These are phyloP conservation scores for Phoma sp. DNA, from an alignment of 2,329 filamentous ascomycete genomes.

Conservation along the genomic window DNA sequence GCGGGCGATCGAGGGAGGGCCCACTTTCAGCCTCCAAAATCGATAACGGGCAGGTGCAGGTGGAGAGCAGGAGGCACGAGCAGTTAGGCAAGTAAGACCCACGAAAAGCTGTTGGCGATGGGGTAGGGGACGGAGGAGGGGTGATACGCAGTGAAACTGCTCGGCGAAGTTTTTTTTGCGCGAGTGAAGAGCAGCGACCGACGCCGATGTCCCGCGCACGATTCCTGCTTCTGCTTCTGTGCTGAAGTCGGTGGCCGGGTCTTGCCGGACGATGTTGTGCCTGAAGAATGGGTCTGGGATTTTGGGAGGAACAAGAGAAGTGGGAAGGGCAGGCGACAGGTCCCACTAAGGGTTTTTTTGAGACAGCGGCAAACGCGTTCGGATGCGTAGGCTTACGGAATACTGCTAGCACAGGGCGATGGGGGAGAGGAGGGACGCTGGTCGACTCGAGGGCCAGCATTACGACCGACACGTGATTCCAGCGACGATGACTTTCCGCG, in stretches of 20 bases:
- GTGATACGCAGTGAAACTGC: slow-evolving; percentile 23
- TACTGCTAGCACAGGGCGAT: slow-evolving; percentile 8
- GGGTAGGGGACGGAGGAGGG: slow-evolving; percentile 25
- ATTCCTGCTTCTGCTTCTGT: slow-evolving; percentile 35
- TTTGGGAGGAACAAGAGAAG: slow-evolving; percentile 9
- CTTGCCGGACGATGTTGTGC: slow-evolving; percentile 29
- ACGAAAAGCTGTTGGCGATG: slow-evolving; percentile 27
- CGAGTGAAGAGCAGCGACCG: slow-evolving; percentile 25
- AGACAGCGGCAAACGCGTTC: slow-evolving; percentile 33
- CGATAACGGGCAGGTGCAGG: slow-evolving; percentile 45
- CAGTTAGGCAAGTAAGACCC: slow-evolving; percentile 28
- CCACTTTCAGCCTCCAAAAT: slow-evolving; percentile 46
- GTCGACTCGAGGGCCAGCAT: slow-evolving; percentile 1
- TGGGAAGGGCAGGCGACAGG: slow-evolving; percentile 21
- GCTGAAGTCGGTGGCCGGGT: slow-evolving; percentile 29
- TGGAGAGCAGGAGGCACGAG: slow-evolving; percentile 41
- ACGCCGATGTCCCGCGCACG: slow-evolving; percentile 35
- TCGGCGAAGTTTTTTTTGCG: slow-evolving; percentile 38
- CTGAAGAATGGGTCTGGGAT: background rate
- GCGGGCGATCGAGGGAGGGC: slow-evolving; percentile 37
- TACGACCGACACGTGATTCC: slow-evolving; percentile 25
- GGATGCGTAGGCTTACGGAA: slow-evolving; percentile 22
- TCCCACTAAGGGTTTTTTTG: slow-evolving; percentile 23
- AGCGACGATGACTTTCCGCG: slow-evolving; percentile 19
- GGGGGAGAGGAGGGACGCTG: slow-evolving; percentile 10